Evolutionary conservation across 192 early-diverging fungal genomes (phyloP).

Genomic region (Chytriomyces sp.): DNA sequence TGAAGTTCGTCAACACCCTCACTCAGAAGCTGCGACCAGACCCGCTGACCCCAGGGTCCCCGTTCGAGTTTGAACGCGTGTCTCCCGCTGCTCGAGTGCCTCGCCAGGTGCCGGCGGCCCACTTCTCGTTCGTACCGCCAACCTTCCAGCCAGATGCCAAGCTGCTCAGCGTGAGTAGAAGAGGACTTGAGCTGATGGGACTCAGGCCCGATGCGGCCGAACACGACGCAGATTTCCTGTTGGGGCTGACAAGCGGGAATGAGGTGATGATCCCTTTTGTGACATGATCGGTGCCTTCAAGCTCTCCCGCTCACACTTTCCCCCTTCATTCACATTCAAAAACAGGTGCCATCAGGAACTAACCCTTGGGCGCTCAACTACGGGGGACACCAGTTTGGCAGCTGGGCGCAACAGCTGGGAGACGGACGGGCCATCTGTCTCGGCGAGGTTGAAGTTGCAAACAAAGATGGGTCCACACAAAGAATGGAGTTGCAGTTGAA

Average conservation of each 20-base stretch:
- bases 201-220: background rate
- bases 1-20: background rate
- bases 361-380: slow-evolving; percentile 47
- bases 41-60: background rate
- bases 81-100: background rate
- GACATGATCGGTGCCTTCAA: too few species aligned
- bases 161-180: background rate
- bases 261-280: background rate
- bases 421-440: slow-evolving; percentile 84
- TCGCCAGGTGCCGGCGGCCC: background rate
- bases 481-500: slow-evolving; percentile 83
- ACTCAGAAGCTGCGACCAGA: background rate
- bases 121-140: slow-evolving; percentile 1
- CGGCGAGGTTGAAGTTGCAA: slow-evolving; percentile 52
- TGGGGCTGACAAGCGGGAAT: background rate
- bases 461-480: background rate
- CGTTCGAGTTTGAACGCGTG: background rate
- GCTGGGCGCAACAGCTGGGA: slow-evolving; percentile 64
- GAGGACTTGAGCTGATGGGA: background rate
- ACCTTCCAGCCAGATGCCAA: background rate
- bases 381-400: slow-evolving; percentile 57
- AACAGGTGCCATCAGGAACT: background rate
- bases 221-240: background rate
- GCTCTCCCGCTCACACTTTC: too few species aligned
- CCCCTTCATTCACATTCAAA: too few species aligned